phyloP scores from a whole-genome alignment of 495 filamentous ascomycete genomes.

The Corynascus novoguineensis region DNA sequence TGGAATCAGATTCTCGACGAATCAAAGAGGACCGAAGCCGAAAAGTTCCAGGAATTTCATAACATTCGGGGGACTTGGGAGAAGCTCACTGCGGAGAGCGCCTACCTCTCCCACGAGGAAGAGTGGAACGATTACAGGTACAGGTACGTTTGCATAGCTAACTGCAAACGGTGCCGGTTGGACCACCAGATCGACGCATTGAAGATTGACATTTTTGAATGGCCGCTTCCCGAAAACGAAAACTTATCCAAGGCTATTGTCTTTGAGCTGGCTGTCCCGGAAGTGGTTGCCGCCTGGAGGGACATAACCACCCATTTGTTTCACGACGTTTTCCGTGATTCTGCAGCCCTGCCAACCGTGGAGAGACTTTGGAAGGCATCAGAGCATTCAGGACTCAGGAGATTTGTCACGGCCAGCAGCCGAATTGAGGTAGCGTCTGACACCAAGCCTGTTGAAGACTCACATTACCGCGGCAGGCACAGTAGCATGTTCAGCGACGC shows the following conservation, averaged over 20 bases:
- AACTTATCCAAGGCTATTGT: constrained; percentile 42
- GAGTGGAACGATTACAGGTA: background rate
- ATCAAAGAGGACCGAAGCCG: constrained; percentile 26
- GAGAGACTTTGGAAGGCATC: background rate
- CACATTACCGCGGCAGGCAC: constrained; percentile 16
- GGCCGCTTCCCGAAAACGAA: constrained; percentile 49
- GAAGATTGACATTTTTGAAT: constrained; percentile 52
- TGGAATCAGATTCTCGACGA: constrained; percentile 33
- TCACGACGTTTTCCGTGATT: constrained; percentile 31
- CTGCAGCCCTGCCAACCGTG: background rate
- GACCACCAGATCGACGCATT: constrained; percentile 30
- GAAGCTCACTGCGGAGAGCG: background rate
- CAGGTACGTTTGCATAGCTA: constrained; percentile 32
- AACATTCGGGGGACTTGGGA: constrained; percentile 13
- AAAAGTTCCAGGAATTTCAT: constrained; percentile 45
- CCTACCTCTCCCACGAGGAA: background rate
- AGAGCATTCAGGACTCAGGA: background rate
- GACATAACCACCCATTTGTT: constrained; percentile 45
- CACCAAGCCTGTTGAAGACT: constrained; percentile 13
- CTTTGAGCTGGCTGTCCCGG: constrained; percentile 53
- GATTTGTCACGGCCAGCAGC: background rate
- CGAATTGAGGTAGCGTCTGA: constrained; percentile 14
- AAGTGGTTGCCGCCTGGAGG: constrained; percentile 47
- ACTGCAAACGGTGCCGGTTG: constrained; percentile 28
- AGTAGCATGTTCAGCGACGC: constrained; percentile 21